Evolutionary conservation across 768 basidiomycete species (phyloP).

Genomic region (Trametes cingulata): DNA sequence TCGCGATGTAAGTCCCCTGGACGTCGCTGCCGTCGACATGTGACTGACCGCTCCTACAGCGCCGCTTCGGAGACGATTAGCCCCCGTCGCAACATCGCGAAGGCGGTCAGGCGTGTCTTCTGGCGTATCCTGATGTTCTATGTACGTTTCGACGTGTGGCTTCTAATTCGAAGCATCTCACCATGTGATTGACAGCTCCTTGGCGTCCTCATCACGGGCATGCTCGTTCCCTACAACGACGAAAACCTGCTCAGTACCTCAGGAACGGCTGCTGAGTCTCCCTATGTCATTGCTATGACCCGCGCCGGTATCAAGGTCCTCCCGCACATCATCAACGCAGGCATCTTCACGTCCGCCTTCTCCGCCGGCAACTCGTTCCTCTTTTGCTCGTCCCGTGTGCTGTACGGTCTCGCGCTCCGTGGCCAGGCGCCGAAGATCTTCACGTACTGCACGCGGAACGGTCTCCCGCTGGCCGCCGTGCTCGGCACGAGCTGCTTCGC

Average conservation of each 20-base stretch:
- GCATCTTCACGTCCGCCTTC: slow-evolving; percentile 70
- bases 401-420: slow-evolving; percentile 40
- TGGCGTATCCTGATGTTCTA: slow-evolving; percentile 83
- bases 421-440: slow-evolving; percentile 46
- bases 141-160: slow-evolving; percentile 34
- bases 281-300: slow-evolving; percentile 82
- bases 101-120: slow-evolving; percentile 75
- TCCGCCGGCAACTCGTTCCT: slow-evolving; percentile 70
- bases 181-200: slow-evolving; percentile 45
- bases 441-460: slow-evolving; percentile 46
- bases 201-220: slow-evolving; percentile 71
- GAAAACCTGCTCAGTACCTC: slow-evolving; percentile 46
- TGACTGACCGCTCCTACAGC: slow-evolving; percentile 32
- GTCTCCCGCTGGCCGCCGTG: slow-evolving; percentile 47
- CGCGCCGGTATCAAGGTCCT: slow-evolving; percentile 65
- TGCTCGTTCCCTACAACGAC: slow-evolving; percentile 77
- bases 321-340: slow-evolving; percentile 63
- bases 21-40: slow-evolving; percentile 18
- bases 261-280: slow-evolving; percentile 74
- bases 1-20: slow-evolving; percentile 53
- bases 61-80: slow-evolving; percentile 77
- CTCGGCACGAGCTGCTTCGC: slow-evolving; percentile 38
- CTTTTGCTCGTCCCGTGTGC: slow-evolving; percentile 50
- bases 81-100: slow-evolving; percentile 77
- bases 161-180: neutral